A percentile compares a stretch with the other conserved stretches of the same genome.
Conservation (phyloP, 164 flowering plant genomes). For the Saururus chinensis region DNA sequence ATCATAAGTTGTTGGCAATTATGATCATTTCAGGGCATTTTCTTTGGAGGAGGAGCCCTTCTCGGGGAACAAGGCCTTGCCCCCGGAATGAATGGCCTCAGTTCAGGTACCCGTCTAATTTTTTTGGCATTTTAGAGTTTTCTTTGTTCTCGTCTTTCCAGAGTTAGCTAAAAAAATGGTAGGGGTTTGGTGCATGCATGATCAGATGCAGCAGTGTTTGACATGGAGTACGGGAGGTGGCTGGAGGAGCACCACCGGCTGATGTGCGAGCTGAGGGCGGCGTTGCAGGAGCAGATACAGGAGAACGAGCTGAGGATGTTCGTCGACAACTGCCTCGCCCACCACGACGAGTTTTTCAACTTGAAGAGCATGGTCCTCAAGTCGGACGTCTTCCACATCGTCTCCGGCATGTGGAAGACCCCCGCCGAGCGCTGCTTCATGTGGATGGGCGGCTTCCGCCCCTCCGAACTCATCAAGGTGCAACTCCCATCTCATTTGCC, state of each 20-base stretch:
- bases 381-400: constrained; percentile 77
- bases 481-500: not conserved
- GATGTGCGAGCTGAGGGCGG: constrained; percentile 83
- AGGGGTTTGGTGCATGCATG: not conserved
- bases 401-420: constrained; percentile 95
- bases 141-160: not conserved
- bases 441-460: constrained; percentile 98
- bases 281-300: constrained; percentile 76
- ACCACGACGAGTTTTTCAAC: constrained; percentile 56
- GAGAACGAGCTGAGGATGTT: constrained; percentile 72
- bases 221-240: constrained; percentile 93
- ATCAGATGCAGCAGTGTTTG: constrained; percentile 70
- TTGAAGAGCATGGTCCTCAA: constrained; percentile 70
- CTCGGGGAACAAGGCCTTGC: constrained; percentile 69
- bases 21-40: constrained; percentile 43
- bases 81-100: constrained; percentile 33
- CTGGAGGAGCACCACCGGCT: constrained; percentile 86
- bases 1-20: not conserved
- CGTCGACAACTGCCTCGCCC: constrained; percentile 74
- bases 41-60: constrained; percentile 52
- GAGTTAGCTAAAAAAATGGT: not conserved
- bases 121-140: not conserved
- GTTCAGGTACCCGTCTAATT: constrained; percentile 36
- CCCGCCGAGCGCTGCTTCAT: constrained; percentile 97
- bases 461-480: constrained; percentile 94